phyloP scores from a whole-genome alignment of 2,329 filamentous ascomycete species.

The Trichoderma gracile region DNA sequence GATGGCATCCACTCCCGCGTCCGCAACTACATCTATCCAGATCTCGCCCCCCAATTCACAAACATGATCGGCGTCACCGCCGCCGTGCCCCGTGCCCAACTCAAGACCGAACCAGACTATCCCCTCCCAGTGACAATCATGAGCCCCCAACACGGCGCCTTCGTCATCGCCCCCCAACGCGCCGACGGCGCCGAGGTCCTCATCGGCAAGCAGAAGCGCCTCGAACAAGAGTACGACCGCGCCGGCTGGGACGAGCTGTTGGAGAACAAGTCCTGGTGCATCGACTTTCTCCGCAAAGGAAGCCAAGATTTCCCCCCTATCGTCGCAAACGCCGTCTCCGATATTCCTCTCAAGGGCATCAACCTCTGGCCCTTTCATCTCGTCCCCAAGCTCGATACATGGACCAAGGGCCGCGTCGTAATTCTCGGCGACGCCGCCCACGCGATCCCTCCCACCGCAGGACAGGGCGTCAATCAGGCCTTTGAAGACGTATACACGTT shows the following conservation, averaged over 20 bases:
- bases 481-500: slow-evolving; percentile 53
- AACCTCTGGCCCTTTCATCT: slow-evolving; percentile 54
- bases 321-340: slow-evolving; percentile 39
- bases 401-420: slow-evolving; percentile 43
- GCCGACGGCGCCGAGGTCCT: slow-evolving; percentile 51
- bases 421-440: slow-evolving; percentile 53
- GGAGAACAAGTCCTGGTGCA: slow-evolving; percentile 41
- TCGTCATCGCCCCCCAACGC: slow-evolving; percentile 53
- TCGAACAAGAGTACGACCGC: slow-evolving; percentile 40
- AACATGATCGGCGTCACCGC: slow-evolving; percentile 47
- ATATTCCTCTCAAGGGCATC: slow-evolving; percentile 38
- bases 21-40: slow-evolving; percentile 52
- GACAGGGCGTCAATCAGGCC: slow-evolving; percentile 50
- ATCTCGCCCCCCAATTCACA: slow-evolving; percentile 51
- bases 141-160: slow-evolving; percentile 46
- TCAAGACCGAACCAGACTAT: slow-evolving; percentile 41
- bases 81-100: slow-evolving; percentile 40
- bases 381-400: slow-evolving; percentile 48
- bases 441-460: slow-evolving; percentile 49
- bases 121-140: slow-evolving; percentile 47
- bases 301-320: slow-evolving; percentile 42
- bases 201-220: slow-evolving; percentile 47
- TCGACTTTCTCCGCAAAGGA: slow-evolving; percentile 39
- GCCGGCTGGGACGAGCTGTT: slow-evolving; percentile 46
- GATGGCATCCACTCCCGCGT: slow-evolving; percentile 63